phyloP scores from a whole-genome alignment of 306 rosid species.

The Dalbergia cochinchinensis region DNA sequence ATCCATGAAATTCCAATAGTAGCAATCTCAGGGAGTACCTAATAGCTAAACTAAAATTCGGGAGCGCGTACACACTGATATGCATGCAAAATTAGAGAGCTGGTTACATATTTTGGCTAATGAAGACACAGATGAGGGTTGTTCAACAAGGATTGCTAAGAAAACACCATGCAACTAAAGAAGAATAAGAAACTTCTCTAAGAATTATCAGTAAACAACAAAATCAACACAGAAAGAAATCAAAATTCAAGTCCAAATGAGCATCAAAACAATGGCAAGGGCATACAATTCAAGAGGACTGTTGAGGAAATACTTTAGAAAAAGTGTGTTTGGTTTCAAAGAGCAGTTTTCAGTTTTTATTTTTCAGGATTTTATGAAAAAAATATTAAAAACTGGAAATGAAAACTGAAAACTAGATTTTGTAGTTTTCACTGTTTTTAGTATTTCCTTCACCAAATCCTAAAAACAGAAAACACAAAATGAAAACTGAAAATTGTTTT shows the following conservation, averaged over 20 bases:
- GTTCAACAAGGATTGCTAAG: constrained; percentile 25
- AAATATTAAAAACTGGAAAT: too few species aligned
- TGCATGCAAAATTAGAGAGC: not conserved
- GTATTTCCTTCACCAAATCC: too few species aligned
- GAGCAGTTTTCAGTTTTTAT: too few species aligned
- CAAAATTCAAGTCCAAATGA: constrained; percentile 11
- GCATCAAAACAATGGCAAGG: constrained; percentile 10
- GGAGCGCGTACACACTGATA: not conserved
- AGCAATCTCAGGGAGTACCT: not conserved
- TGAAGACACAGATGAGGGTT: not conserved
- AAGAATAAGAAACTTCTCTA: constrained; percentile 14
- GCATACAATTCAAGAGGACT: constrained; percentile 3
- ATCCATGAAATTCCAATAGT: constrained; percentile 30
- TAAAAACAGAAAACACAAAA: too few species aligned
- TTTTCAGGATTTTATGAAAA: too few species aligned
- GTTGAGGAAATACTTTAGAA: not conserved
- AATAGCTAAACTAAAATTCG: constrained; percentile 14
- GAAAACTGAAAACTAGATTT: too few species aligned
- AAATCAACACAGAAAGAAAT: constrained; percentile 21
- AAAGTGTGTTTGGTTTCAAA: not conserved
- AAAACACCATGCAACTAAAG: constrained; percentile 28
- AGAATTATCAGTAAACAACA: constrained; percentile 13
- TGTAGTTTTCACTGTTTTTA: too few species aligned
- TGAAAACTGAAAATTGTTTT: too few species aligned
- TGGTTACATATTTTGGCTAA: constrained; percentile 1